phyloP scores from a whole-genome alignment of 2,329 filamentous ascomycete species.

The Ascocoryne sarcoides region DNA sequence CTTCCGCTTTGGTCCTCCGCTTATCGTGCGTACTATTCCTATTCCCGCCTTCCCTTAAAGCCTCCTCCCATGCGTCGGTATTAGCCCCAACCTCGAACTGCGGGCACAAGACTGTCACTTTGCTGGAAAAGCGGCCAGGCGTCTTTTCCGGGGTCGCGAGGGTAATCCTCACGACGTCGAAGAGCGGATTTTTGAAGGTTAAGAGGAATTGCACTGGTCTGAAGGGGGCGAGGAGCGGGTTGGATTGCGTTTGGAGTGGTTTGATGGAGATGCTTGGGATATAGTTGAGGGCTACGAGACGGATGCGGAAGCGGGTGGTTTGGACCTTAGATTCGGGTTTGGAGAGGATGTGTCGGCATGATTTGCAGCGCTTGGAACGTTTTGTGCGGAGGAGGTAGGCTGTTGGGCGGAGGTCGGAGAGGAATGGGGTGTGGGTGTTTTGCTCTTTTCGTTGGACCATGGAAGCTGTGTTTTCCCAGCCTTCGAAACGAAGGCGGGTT shows the following conservation, averaged over 20 bases:
- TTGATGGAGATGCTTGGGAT: slow-evolving; percentile 75
- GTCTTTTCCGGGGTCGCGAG: slow-evolving; percentile 76
- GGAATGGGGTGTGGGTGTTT: slow-evolving; percentile 45
- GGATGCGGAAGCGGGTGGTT: slow-evolving; percentile 86
- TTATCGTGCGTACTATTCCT: slow-evolving; percentile 34
- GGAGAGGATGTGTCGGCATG: slow-evolving; percentile 89
- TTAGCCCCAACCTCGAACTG: slow-evolving; percentile 92
- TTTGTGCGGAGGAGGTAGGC: slow-evolving; percentile 82
- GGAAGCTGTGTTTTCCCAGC: slow-evolving; percentile 56
- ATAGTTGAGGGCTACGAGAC: slow-evolving; percentile 78
- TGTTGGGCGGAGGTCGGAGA: slow-evolving; percentile 69
- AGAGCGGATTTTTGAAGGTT: slow-evolving; percentile 88
- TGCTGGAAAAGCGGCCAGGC: slow-evolving; percentile 65
- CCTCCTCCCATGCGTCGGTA: slow-evolving; percentile 90
- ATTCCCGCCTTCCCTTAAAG: slow-evolving; percentile 40
- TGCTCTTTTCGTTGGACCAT: slow-evolving; percentile 45
- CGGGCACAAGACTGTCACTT: slow-evolving; percentile 86
- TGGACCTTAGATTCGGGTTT: slow-evolving; percentile 88
- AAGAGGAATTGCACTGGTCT: slow-evolving; percentile 71
- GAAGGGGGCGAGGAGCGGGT: slow-evolving; percentile 26
- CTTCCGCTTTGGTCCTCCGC: slow-evolving; percentile 27
- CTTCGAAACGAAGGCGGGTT: slow-evolving; percentile 45
- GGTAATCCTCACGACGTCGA: slow-evolving; percentile 79
- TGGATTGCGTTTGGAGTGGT: slow-evolving; percentile 37
- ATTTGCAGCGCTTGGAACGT: slow-evolving; percentile 84